A percentile compares a stretch with the other conserved stretches of the same genome.
Evolutionary conservation across 2,329 filamentous ascomycete species (phyloP).

Genomic region (Pestalotiopsis sp.): DNA sequence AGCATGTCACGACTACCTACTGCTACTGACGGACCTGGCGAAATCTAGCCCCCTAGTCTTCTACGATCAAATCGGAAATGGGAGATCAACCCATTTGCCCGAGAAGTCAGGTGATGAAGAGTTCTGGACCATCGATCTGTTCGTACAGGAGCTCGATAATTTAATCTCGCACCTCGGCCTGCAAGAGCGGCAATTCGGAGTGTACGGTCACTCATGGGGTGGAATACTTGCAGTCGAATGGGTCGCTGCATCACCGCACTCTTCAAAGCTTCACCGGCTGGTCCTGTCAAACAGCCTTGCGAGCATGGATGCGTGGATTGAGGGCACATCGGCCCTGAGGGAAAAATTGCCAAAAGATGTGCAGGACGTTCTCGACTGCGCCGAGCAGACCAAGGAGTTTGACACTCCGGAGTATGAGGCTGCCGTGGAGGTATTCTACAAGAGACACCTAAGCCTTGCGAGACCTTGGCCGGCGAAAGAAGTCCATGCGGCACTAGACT

Average conservation of each 20-base stretch:
- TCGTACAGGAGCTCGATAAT: conserved; percentile 51
- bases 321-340: conserved; percentile 17
- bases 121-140: conserved; percentile 52
- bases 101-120: conserved; percentile 35
- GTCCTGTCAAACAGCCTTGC: conserved; percentile 31
- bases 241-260: conserved; percentile 32
- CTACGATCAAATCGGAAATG: conserved; percentile 57
- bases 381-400: conserved; percentile 27
- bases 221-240: conserved; percentile 49
- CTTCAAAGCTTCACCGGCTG: conserved; percentile 25
- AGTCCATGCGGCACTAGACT: conserved; percentile 28
- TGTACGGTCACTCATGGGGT: conserved; percentile 55
- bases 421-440: conserved; percentile 32
- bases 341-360: conserved; percentile 21
- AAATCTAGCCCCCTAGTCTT: conserved; percentile 44
- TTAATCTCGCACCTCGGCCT: conserved; percentile 43
- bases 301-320: conserved; percentile 28
- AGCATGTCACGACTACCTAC: conserved; percentile 44
- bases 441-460: conserved; percentile 29
- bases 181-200: conserved; percentile 32
- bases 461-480: conserved; percentile 34
- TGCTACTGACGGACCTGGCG: conserved; percentile 33
- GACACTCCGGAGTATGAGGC: conserved; percentile 30
- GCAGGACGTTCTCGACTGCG: conserved; percentile 23
- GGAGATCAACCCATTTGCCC: conserved; percentile 47